Conservation (phyloP, 2,329 filamentous ascomycete genomes). For the Myriosclerotinia scirpicola region DNA sequence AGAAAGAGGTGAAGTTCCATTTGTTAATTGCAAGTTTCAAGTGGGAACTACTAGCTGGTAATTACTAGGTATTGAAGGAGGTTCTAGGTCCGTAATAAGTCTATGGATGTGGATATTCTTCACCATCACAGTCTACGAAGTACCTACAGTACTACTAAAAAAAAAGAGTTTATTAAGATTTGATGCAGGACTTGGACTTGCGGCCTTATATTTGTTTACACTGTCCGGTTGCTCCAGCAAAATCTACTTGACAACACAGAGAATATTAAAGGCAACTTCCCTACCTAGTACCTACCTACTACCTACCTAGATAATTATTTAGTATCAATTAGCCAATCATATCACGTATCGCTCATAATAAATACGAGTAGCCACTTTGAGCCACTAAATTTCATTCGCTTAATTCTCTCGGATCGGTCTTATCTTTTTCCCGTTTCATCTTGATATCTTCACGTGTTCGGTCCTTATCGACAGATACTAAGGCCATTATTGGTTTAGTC, state of each 20-base stretch:
- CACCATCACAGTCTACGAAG: too few relatives aligned
- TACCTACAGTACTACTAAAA: too few relatives aligned
- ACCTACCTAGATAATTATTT: too few relatives aligned
- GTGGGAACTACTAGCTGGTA: too few relatives aligned
- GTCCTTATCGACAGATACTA: background rate
- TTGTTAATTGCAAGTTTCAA: background rate
- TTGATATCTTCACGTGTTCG: background rate
- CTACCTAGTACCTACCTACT: too few relatives aligned
- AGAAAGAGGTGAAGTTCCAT: background rate
- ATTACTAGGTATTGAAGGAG: too few relatives aligned
- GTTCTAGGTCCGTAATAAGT: too few relatives aligned
- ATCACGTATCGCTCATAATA: too few relatives aligned
- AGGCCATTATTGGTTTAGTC: slow-evolving; percentile 1
- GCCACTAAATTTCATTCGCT: too few relatives aligned
- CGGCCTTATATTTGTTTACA: background rate
- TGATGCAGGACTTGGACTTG: too few relatives aligned
- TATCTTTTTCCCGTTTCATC: background rate
- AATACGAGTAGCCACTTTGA: background rate
- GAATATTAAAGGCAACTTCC: background rate
- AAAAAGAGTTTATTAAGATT: too few relatives aligned
- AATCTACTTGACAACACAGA: slow-evolving; percentile 11
- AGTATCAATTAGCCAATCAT: background rate
- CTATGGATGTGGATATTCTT: too few relatives aligned
- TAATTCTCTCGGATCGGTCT: background rate
- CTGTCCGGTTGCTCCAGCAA: background rate